These are phyloP conservation scores for Rhodotorula sp. DNA, from an alignment of 1,284 basidiomycete species.

Conservation along the genomic window DNA sequence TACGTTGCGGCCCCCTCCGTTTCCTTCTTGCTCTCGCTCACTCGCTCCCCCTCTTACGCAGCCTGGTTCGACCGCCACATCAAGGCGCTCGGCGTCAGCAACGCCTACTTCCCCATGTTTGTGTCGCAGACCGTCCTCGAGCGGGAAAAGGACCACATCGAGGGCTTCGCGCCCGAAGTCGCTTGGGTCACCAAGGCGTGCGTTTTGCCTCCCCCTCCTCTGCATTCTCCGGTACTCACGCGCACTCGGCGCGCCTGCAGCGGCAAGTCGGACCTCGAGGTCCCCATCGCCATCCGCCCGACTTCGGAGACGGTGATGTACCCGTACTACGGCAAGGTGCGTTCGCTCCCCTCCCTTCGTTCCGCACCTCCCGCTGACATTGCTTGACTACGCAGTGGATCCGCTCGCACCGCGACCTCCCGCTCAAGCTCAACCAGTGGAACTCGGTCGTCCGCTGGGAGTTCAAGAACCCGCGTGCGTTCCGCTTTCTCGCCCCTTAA, in stretches of 20 bases:
- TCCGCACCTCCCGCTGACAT: neutral
- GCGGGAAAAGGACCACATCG: slow-evolving; percentile 97
- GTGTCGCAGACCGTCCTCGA: slow-evolving; percentile 91
- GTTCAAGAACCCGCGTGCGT: slow-evolving; percentile 94
- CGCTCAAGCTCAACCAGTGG: slow-evolving; percentile 98
- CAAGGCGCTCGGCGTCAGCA: slow-evolving; percentile 92
- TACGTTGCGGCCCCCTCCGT: slow-evolving; percentile 49
- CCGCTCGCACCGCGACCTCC: slow-evolving; percentile 94
- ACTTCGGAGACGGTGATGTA: slow-evolving; percentile 71
- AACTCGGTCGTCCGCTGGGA: slow-evolving; percentile 99
- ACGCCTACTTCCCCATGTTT: slow-evolving; percentile 99
- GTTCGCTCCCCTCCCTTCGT: neutral
- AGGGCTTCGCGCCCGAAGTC: slow-evolving; percentile 99
- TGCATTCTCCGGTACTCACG: neutral
- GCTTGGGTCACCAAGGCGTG: slow-evolving; percentile 98
- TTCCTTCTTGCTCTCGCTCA: neutral
- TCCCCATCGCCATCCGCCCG: slow-evolving; percentile 96
- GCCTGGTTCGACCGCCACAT: slow-evolving; percentile 78
- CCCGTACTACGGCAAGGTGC: slow-evolving; percentile 49
- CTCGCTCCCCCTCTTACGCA: slow-evolving; percentile 49
- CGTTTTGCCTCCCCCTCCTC: slow-evolving; percentile 50
- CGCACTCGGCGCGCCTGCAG: slow-evolving; percentile 53
- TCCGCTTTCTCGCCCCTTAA: neutral
- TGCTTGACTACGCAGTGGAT: slow-evolving; percentile 67
- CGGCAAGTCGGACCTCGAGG: slow-evolving; percentile 89